Base-by-base conservation (phyloP, 2,329 filamentous ascomycete genomes). In the Neonectria magnoliae region DNA sequence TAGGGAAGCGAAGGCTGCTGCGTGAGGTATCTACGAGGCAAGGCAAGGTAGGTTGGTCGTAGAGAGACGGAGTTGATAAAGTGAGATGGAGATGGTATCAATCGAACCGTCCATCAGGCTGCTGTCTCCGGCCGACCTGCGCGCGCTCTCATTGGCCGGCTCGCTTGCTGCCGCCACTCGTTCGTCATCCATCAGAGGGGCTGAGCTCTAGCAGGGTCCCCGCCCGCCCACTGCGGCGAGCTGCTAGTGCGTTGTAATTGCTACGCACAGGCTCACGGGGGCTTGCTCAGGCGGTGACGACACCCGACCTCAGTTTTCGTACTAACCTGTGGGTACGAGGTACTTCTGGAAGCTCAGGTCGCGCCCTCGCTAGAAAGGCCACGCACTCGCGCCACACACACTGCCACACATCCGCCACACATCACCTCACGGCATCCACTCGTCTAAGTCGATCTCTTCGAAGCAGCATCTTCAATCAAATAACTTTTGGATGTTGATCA, bases 171-270 rank as follows among this genome's bases (percentile, higher is more conserved):
- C 51, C 61, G 61, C 61, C 61, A 64, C 61, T 50, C 61, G 61
- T 64, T 64, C 61, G 61, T 64, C 61, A 64, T 64, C 61, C 48
- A 53, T 58, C 48, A 31, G 60, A 57, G 61, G 61, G 61, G 61
- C 61, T 64, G 61, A 59, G 60, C 60, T 55, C 55, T 25, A n/a
- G 25, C 29, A 51, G n/a, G n/a, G n/a, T 48, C 47, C 47, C 25
- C 47, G 18, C 47, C 36, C 36, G 36, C 9, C 38, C 38, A 42
- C n/a, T 42, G 38, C 38, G 38, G n/a, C 18, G n/a, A 18, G 18
- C 38, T 42, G 38, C 38, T 47, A 33, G 44, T 48, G 44, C 44
- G n/a, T n/a, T 33, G 27, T 27, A 50, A 33, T n/a, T n/a, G n/a
- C n/a, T n/a, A n/a, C n/a, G n/a, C n/a, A n/a, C n/a, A n/a, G n/a